Conservation (phyloP, 1,284 basidiomycete genomes). For the Leccinum olivaceoglutinosum region DNA sequence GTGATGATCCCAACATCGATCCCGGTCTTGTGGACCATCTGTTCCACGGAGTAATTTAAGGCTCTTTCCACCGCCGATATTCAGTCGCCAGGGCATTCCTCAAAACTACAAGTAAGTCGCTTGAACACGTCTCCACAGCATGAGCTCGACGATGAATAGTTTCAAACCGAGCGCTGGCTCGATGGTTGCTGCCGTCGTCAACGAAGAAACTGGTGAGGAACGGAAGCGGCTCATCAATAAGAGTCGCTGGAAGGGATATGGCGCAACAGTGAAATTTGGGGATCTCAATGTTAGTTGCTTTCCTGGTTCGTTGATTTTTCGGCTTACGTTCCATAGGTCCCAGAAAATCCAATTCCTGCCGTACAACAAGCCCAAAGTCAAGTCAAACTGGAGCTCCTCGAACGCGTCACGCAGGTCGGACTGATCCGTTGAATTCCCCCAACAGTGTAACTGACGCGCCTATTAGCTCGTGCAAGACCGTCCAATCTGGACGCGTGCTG, state of each 20-base stretch:
- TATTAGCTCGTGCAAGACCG: slow-evolving; percentile 61
- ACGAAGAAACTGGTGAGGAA: slow-evolving; percentile 76
- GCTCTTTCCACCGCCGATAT: slow-evolving; percentile 78
- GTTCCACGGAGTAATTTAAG: slow-evolving; percentile 52
- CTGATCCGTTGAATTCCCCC: neutral
- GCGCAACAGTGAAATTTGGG: slow-evolving; percentile 62
- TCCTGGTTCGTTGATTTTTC: neutral
- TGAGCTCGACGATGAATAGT: slow-evolving; percentile 34
- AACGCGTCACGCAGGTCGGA: slow-evolving; percentile 54
- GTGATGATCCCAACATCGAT: slow-evolving; percentile 32
- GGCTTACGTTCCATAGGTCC: slow-evolving; percentile 42
- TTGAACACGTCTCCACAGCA: neutral
- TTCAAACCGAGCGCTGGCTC: slow-evolving; percentile 76
- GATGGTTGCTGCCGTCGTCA: slow-evolving; percentile 54
- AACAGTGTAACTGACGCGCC: slow-evolving; percentile 3
- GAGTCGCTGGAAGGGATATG: slow-evolving; percentile 75
- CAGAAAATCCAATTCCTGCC: slow-evolving; percentile 54
- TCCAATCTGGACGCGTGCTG: slow-evolving; percentile 85
- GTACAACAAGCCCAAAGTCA: slow-evolving; percentile 50
- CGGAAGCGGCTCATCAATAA: slow-evolving; percentile 75
- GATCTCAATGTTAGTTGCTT: slow-evolving; percentile 46
- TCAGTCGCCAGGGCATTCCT: slow-evolving; percentile 73
- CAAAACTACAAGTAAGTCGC: slow-evolving; percentile 66
- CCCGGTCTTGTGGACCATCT: slow-evolving; percentile 21
- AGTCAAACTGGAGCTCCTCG: slow-evolving; percentile 56